Evolutionary conservation across 2,329 filamentous ascomycete species (phyloP), one percentile per base, ranked within the genome.

Genomic region (Fusarium agapanthi): DNA sequence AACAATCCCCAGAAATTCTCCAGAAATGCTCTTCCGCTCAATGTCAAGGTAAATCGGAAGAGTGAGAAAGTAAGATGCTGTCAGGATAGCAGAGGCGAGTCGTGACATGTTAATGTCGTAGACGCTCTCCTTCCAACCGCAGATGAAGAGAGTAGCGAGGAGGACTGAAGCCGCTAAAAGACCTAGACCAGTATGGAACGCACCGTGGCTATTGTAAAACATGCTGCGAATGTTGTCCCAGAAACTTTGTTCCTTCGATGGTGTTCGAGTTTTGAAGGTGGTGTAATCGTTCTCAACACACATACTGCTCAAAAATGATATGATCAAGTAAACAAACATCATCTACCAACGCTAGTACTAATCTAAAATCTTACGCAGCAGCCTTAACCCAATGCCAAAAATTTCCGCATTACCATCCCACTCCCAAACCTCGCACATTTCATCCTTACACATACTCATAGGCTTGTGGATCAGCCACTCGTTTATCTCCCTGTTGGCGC

Each of bases 171-270:
- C 44, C 0, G 26, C 3, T 4, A 28, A 45, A 4, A 28, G 18
- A 0, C 26, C 13, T 9, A 22, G 1, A 2, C 26, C 20, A 4
- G 44, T 22, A 4, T 45, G 26, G 13, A 47, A 28, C 1, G 26
- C 26, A 22, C 20, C 26, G 26, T 30, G 18, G 44, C 44, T 47
- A 4, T 47, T 47, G 13, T 30, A 30, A 7, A 30, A 30, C 26
- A 47, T 47, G 13, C 26, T 47, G 4, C 20, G 44, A 2, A 22
- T 47, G 3, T 2, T 47, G 3, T 11, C 9, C 44, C 44, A 15
- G 1, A 47, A 22, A 0, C 0, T 0, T 22, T 47, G 13, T 22
- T 30, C 20, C 4, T 22, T 30, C 1, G 6, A 28, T 3, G 26
- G 20, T 22, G 20, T 11, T 28, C 20, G 20, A 3, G 44, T 47